Evolutionary conservation across 1,284 basidiomycete species (phyloP).

Genomic region (Pterulicium gracile): DNA sequence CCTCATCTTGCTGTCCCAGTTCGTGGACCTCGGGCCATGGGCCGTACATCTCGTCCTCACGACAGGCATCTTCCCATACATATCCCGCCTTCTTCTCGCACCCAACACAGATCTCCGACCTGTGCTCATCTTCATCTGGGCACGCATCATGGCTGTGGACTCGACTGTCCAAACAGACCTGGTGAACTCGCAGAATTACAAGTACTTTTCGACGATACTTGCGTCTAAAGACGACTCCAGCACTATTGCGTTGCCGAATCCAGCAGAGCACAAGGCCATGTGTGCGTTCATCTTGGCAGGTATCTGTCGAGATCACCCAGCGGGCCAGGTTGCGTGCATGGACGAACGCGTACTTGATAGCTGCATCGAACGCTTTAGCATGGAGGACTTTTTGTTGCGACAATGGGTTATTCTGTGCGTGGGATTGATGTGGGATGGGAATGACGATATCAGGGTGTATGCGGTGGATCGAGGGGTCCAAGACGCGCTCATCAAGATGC

Average conservation of each 20-base stretch:
- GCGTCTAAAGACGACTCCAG: conserved; percentile 44
- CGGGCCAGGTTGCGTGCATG: conserved; percentile 83
- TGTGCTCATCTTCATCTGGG: conserved; percentile 99
- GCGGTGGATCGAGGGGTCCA: conserved; percentile 80
- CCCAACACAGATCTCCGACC: conserved; percentile 92
- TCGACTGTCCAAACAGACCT: conserved; percentile 88
- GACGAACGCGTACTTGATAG: conserved; percentile 83
- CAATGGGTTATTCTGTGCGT: conserved; percentile 95
- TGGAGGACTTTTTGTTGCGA: conserved; percentile 83
- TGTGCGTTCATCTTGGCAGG: conserved; percentile 96
- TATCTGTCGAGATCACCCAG: conserved; percentile 80
- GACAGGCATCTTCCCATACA: conserved; percentile 99
- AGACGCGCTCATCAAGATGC: conserved; percentile 74
- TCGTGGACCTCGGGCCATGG: conserved; percentile 97
- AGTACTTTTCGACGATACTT: conserved; percentile 82
- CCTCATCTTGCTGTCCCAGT: conserved; percentile 93
- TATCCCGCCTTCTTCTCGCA: conserved; percentile 91
- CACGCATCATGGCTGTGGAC: conserved; percentile 93
- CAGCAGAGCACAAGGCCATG: conserved; percentile 97
- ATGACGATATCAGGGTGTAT: conserved; percentile 84
- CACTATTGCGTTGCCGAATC: conserved; percentile 63
- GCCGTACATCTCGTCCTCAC: conserved; percentile 94
- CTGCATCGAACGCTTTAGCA: conserved; percentile 80
- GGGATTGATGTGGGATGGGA: conserved; percentile 90
- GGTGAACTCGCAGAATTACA: conserved; percentile 77